Conservation (phyloP, 495 filamentous ascomycete genomes). For the Neurospora pannonica region DNA sequence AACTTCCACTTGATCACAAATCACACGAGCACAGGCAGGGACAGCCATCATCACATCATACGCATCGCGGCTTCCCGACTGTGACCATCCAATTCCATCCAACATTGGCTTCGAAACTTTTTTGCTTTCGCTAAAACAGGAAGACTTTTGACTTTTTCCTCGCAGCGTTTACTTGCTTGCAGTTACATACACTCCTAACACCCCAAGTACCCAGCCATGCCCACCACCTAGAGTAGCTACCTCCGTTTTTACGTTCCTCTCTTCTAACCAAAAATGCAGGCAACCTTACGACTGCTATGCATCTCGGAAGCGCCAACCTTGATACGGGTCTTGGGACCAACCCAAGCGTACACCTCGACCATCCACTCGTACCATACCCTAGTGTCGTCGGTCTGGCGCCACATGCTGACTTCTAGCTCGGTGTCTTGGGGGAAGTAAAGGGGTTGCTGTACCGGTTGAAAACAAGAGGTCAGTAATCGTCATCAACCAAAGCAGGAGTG, state of each 20-base stretch:
- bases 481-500: neutral
- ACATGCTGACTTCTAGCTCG: constrained; percentile 85
- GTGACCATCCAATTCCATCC: neutral
- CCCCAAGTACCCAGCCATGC: neutral
- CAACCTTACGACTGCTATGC: constrained; percentile 82
- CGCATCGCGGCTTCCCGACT: neutral
- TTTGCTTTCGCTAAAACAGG: neutral
- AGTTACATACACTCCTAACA: neutral
- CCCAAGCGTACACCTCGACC: constrained; percentile 67
- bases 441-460: constrained; percentile 49
- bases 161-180: neutral
- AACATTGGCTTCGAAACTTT: neutral
- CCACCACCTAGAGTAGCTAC: neutral
- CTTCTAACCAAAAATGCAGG: constrained; percentile 58
- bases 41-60: neutral
- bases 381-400: constrained; percentile 84
- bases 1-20: neutral
- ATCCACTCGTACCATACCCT: constrained; percentile 99
- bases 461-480: constrained; percentile 4
- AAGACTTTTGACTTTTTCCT: neutral
- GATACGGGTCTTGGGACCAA: constrained; percentile 52
- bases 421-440: constrained; percentile 77
- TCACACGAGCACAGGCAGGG: neutral
- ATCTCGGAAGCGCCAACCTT: constrained; percentile 74
- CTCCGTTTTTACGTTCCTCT: neutral